Evolutionary conservation across 1,139 yeast species (phyloP).

Genomic region (Sugiyamaella japonica): DNA sequence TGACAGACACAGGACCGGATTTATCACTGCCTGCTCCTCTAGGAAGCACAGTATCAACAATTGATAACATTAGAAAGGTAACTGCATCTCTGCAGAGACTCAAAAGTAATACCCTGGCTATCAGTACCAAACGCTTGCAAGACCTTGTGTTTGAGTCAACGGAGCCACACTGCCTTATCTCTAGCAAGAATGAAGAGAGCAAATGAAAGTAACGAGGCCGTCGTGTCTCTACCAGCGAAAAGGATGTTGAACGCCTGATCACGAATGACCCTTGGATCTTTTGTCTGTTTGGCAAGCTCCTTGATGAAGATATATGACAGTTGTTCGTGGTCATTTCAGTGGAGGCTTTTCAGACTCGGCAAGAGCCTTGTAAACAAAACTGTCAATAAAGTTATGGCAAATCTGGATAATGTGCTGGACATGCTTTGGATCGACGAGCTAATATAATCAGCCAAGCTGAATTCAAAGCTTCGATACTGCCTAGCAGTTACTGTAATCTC

Average conservation of each 20-base stretch:
- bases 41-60: slow-evolving; percentile 51
- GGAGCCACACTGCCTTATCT: slow-evolving; percentile 47
- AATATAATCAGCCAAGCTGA: slow-evolving; percentile 20
- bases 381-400: slow-evolving; percentile 40
- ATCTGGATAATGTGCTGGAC: slow-evolving; percentile 37
- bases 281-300: slow-evolving; percentile 53
- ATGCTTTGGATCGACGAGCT: slow-evolving; percentile 24
- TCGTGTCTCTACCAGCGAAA: slow-evolving; percentile 59
- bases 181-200: slow-evolving; percentile 50
- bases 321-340: slow-evolving; percentile 17
- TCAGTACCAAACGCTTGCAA: slow-evolving; percentile 33
- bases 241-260: slow-evolving; percentile 55
- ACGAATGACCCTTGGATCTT: slow-evolving; percentile 50
- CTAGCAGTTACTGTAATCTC: slow-evolving; percentile 24
- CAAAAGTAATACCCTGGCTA: slow-evolving; percentile 43
- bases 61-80: slow-evolving; percentile 50
- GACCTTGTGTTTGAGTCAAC: slow-evolving; percentile 47
- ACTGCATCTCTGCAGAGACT: slow-evolving; percentile 51
- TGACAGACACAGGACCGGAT: slow-evolving; percentile 46
- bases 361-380: slow-evolving; percentile 38
- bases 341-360: slow-evolving; percentile 15
- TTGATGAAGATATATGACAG: slow-evolving; percentile 47
- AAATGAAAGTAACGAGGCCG: slow-evolving; percentile 56
- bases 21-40: slow-evolving; percentile 54
- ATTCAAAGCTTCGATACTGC: slow-evolving; percentile 30